phyloP scores from a whole-genome alignment of 352 stramenopile species.

The Poterioochromonas sp. region DNA sequence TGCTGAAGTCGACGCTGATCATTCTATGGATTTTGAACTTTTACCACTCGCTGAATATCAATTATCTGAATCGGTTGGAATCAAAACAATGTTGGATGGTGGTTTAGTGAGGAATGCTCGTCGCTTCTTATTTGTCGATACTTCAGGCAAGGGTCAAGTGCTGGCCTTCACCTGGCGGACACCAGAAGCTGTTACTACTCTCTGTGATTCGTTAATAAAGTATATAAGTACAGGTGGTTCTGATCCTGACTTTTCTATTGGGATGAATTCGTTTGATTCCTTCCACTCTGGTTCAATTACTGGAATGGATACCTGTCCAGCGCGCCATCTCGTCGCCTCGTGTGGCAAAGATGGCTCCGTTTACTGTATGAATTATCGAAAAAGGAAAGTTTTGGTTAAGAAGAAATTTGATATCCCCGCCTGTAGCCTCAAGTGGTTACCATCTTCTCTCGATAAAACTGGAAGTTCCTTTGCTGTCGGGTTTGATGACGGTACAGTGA shows the following conservation, averaged over 20 bases:
- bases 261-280: constrained; percentile 28
- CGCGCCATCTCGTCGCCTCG: constrained; percentile 68
- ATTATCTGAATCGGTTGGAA: constrained; percentile 42
- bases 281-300: constrained; percentile 58
- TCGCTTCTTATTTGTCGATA: constrained; percentile 37
- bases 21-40: constrained; percentile 59
- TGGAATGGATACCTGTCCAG: constrained; percentile 63
- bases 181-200: not conserved
- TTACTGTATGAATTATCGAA: constrained; percentile 70
- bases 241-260: constrained; percentile 9
- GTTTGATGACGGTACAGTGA: constrained; percentile 73
- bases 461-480: constrained; percentile 70
- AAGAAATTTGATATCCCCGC: constrained; percentile 45
- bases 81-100: constrained; percentile 36
- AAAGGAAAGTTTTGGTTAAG: constrained; percentile 49
- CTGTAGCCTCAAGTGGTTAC: constrained; percentile 62
- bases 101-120: constrained; percentile 1
- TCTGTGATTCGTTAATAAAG: not conserved
- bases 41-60: constrained; percentile 56
- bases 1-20: constrained; percentile 67
- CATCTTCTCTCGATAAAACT: constrained; percentile 47
- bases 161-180: not conserved
- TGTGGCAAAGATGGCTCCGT: constrained; percentile 71
- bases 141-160: constrained; percentile 23
- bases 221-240: not conserved